Percentiles rank a stretch among this genome's conserved stretches.
These are phyloP conservation scores for Tuber brumale DNA, from an alignment of 495 filamentous ascomycete genomes.

Conservation along the genomic window DNA sequence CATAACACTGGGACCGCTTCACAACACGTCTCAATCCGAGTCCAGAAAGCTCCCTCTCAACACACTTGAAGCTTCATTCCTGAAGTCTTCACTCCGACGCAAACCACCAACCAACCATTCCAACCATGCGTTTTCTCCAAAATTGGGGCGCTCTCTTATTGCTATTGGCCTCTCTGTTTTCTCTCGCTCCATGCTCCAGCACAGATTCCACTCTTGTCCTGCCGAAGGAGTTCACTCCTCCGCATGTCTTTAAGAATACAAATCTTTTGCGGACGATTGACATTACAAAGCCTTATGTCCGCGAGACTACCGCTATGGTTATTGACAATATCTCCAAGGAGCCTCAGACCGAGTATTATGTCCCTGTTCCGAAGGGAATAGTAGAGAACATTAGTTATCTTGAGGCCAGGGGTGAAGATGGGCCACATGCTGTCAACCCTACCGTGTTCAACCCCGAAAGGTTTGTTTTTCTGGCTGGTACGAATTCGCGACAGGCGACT, in stretches of 20 bases:
- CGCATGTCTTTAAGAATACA: constrained; percentile 81
- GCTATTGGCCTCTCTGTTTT: constrained; percentile 15
- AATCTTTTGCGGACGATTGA: constrained; percentile 88
- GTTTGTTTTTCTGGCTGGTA: constrained; percentile 44
- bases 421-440: constrained; percentile 53
- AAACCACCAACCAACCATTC: neutral
- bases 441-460: constrained; percentile 59
- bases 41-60: neutral
- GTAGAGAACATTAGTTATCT: constrained; percentile 72
- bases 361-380: constrained; percentile 70
- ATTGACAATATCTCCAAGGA: constrained; percentile 74
- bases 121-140: constrained; percentile 25
- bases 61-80: neutral
- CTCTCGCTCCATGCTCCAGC: constrained; percentile 14
- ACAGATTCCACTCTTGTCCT: constrained; percentile 45
- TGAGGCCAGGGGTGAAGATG: constrained; percentile 68
- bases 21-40: neutral
- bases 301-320: constrained; percentile 85
- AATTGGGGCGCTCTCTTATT: constrained; percentile 32
- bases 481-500: neutral
- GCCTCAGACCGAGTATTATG: constrained; percentile 79
- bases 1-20: neutral
- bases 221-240: constrained; percentile 69
- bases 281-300: constrained; percentile 81
- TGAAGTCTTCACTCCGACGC: neutral